Conservation (phyloP, 495 filamentous ascomycete species). For the Bathelium albidoporum region DNA sequence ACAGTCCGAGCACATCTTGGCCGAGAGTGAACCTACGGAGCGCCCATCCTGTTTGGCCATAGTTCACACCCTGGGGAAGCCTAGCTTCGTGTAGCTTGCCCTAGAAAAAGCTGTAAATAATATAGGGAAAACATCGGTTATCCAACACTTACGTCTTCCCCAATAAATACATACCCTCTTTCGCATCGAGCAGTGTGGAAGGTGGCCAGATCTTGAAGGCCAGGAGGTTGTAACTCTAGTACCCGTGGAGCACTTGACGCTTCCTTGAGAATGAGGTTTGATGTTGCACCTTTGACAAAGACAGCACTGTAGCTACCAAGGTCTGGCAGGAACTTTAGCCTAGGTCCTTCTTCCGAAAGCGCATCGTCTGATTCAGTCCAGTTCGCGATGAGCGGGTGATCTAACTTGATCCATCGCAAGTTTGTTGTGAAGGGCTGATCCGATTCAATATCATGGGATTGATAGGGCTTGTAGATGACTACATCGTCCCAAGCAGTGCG, state of each 20-base stretch:
- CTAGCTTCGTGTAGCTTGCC: conserved; percentile 57
- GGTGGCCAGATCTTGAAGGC: conserved; percentile 54
- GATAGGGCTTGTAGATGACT: conserved; percentile 75
- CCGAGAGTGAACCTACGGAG: conserved; percentile 57
- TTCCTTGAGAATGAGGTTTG: conserved; percentile 70
- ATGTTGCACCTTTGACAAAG: conserved; percentile 66
- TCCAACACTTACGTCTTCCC: conserved; percentile 39
- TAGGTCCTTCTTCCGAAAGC: neutral
- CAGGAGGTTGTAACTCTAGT: conserved; percentile 53
- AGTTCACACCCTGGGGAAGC: conserved; percentile 52
- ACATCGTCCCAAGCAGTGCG: conserved; percentile 73
- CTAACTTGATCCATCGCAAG: conserved; percentile 68
- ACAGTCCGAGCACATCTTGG: conserved; percentile 59
- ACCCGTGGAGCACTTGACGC: conserved; percentile 64
- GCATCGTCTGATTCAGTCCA: conserved; percentile 24
- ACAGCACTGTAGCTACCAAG: conserved; percentile 66
- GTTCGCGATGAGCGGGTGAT: conserved; percentile 49
- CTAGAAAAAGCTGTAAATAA: conserved; percentile 28
- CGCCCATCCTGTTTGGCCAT: conserved; percentile 57
- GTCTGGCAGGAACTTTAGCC: conserved; percentile 45
- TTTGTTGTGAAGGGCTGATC: conserved; percentile 27
- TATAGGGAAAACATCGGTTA: neutral
- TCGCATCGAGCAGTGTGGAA: conserved; percentile 68
- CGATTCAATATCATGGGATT: conserved; percentile 29
- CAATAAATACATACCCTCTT: conserved; percentile 70